Percentiles rank a stretch among this genome's conserved stretches.
Conservation (phyloP, 176 grass and related monocot genomes). For the Thinopyrum elongatum region DNA sequence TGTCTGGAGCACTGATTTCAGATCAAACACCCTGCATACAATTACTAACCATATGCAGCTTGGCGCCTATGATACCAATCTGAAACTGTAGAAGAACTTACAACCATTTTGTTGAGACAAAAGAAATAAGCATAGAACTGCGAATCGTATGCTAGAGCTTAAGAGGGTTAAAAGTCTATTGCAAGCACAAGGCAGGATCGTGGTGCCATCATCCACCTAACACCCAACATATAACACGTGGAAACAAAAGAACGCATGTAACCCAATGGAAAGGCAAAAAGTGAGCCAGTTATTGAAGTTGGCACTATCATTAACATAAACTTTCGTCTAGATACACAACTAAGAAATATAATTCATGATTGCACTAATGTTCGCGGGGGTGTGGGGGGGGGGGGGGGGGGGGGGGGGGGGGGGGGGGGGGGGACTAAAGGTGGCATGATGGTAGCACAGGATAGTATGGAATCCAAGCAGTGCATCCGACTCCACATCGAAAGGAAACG, state of each 20-base stretch:
- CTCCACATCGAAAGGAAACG: neutral
- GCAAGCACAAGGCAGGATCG: neutral
- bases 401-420: no score
- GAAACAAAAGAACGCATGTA: neutral
- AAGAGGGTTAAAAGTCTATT: neutral
- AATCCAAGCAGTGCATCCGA: conserved; percentile 25
- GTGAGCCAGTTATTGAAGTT: neutral
- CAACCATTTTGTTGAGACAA: neutral
- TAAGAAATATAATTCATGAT: no score
- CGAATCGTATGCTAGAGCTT: neutral
- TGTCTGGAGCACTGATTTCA: neutral
- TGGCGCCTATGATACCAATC: neutral
- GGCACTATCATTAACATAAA: conserved; percentile 31
- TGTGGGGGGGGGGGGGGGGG: no score
- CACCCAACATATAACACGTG: conserved; percentile 28
- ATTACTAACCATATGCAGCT: neutral
- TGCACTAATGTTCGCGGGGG: no score
- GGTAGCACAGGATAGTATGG: conserved; percentile 7
- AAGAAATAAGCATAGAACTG: neutral
- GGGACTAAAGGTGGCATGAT: conserved; percentile 48
- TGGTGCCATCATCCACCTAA: conserved; percentile 16
- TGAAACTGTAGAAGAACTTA: neutral
- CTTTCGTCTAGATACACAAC: conserved; percentile 13
- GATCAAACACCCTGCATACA: neutral
- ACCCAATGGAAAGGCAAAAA: neutral